Evolutionary conservation across 345 rosid genomes (phyloP).

Genomic region (Acer campestre): DNA sequence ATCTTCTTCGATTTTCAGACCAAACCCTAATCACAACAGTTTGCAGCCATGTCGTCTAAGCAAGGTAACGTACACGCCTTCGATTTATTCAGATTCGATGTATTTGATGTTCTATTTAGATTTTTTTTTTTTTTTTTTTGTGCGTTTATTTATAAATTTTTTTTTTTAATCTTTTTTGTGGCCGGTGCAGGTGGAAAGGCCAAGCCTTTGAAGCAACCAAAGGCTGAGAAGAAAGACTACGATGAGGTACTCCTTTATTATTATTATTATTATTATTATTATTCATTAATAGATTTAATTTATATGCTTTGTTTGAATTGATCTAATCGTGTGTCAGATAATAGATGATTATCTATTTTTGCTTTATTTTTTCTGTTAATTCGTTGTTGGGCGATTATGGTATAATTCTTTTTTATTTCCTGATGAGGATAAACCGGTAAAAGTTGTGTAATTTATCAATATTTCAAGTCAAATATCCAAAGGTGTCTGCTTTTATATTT

Average conservation of each 20-base stretch:
- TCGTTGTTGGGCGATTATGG: background rate
- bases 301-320: background rate
- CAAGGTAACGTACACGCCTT: constrained; percentile 39
- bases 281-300: background rate
- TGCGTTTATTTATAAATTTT: background rate
- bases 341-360: background rate
- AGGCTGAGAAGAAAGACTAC: constrained; percentile 65
- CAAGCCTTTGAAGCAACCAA: constrained; percentile 86
- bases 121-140: background rate
- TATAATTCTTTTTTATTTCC: background rate
- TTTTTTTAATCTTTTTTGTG: background rate
- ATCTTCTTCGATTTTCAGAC: background rate
- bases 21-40: constrained; percentile 27
- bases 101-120: background rate
- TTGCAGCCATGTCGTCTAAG: constrained; percentile 56
- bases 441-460: background rate
- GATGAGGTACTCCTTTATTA: constrained; percentile 55
- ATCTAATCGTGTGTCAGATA: background rate
- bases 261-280: background rate
- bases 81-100: background rate
- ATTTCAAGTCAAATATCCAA: background rate
- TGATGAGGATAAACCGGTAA: background rate
- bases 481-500: background rate
- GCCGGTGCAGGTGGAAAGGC: constrained; percentile 68
- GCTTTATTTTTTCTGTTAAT: background rate